Evolutionary conservation across 2,329 filamentous ascomycete species (phyloP).

Genomic region (Sclerotinia trifoliorum): DNA sequence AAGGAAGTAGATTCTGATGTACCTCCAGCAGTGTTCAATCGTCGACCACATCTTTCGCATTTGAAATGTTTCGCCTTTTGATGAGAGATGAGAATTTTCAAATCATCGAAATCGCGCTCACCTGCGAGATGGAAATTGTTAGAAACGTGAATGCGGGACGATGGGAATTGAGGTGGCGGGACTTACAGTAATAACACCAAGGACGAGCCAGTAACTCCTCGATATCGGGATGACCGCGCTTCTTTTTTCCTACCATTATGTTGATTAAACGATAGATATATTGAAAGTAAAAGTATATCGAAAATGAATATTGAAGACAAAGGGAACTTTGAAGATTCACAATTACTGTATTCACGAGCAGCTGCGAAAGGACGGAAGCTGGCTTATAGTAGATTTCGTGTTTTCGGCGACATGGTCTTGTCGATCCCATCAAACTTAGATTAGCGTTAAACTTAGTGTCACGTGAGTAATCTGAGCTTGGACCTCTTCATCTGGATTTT

Average conservation of each 20-base stretch:
- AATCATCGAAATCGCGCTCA: constrained; percentile 95
- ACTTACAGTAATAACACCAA: constrained; percentile 95
- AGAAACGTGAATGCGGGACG: constrained; percentile 3
- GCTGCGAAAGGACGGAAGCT: background rate
- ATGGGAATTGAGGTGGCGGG: constrained; percentile 9
- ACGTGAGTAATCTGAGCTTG: background rate
- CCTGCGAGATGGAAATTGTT: constrained; percentile 45
- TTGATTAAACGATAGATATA: constrained; percentile 3
- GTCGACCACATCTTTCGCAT: constrained; percentile 83
- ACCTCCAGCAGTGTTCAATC: constrained; percentile 95
- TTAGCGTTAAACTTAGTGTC: background rate
- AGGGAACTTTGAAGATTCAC: background rate
- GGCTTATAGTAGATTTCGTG: constrained; percentile 14
- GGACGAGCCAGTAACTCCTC: constrained; percentile 84
- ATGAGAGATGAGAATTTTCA: constrained; percentile 94
- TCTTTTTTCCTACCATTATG: constrained; percentile 78
- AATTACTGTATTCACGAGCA: background rate
- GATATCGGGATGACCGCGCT: constrained; percentile 79
- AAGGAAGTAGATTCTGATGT: constrained; percentile 38
- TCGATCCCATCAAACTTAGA: background rate
- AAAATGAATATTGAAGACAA: background rate
- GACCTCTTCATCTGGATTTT: background rate
- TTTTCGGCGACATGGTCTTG: background rate
- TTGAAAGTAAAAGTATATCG: background rate
- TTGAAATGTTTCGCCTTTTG: constrained; percentile 99